These are phyloP conservation scores for Moesziomyces parantarcticus DNA, from an alignment of 1,284 basidiomycete species.

Conservation along the genomic window DNA sequence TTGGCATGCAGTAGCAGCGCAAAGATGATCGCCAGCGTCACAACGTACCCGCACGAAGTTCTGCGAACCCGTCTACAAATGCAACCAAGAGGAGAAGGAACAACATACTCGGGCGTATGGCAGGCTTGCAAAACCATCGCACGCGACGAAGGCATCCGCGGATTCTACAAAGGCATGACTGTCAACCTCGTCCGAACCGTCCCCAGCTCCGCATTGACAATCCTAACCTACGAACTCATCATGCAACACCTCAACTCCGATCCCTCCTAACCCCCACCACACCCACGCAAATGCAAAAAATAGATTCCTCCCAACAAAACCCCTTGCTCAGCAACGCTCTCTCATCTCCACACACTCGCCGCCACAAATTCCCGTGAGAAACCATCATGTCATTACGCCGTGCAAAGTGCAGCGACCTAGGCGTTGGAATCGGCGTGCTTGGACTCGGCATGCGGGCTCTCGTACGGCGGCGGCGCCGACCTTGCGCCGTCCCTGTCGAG, in stretches of 20 bases:
- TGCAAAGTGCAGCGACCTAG: background rate
- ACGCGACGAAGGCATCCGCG: conserved; percentile 56
- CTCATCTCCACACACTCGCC: too few relatives aligned
- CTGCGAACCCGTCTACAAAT: conserved; percentile 65
- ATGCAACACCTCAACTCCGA: conserved; percentile 54
- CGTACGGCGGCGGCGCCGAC: background rate
- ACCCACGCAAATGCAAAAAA: too few relatives aligned
- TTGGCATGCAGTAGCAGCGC: conserved; percentile 61
- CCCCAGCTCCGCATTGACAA: conserved; percentile 63
- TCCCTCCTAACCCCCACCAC: background rate
- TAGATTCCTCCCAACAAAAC: background rate
- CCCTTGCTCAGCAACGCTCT: too few relatives aligned
- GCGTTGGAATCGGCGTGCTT: conserved; percentile 3
- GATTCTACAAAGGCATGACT: conserved; percentile 65
- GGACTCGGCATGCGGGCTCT: background rate
- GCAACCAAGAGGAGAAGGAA: conserved; percentile 40
- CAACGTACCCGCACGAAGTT: conserved; percentile 67
- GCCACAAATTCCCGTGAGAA: background rate
- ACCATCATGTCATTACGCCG: background rate
- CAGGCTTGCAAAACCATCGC: conserved; percentile 53
- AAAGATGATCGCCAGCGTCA: conserved; percentile 66
- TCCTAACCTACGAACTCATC: conserved; percentile 65
- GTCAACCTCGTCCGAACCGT: conserved; percentile 65
- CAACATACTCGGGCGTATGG: conserved; percentile 54
- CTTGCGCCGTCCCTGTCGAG: conserved; percentile 24